Base-by-base conservation (phyloP, 73 alveolate genomes). In the Paramecium tetraurelia region DNA sequence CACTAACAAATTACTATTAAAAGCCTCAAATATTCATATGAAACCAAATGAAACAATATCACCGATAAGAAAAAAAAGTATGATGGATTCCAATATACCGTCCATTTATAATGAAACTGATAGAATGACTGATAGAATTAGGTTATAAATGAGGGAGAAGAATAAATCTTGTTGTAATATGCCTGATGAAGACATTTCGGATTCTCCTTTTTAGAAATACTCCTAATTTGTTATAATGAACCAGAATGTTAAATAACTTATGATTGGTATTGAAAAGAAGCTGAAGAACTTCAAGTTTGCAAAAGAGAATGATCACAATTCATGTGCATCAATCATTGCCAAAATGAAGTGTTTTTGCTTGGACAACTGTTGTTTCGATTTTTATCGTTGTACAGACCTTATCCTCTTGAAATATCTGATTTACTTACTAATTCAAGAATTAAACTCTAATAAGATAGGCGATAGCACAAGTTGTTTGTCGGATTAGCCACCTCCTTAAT, bases 331-430 rank as follows among this genome's bases (percentile, higher is more conserved):
- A 10, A 80, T 63, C 5, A 80, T 80, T 24, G 90, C 90, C 4
- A 80, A 80, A 46, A 80, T 80, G 70, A 80, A 80, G 16, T 80
- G 90, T 35, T 80, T 80, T 35, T 80, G 90, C 14, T 20, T 80
- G n/a, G 90, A 80, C 57, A 80, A 80, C 72, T 18, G 63, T 63
- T 80, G 57, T 20, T 80, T 80, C 44, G 90, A 80, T 48, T 80
- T 80, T 43, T 80, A 80, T 48, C 70, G 90, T 24, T 80, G 90
- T 35, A 80, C 90, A 44, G 90, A 80, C 20, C 90, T 80, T 20
- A 80, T 80, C 7, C 43, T 80, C 21, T 35, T 80, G 9, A 80
- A 80, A 80, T 80, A 80, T 35, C 21, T 80, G 90, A 46, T 80
- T 27, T 80, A 80, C 12, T 43, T 80, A 22, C 70, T 80, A 27